Base-by-base conservation (phyloP, 2,329 filamentous ascomycete genomes). In the Xylariaceae sp. region DNA sequence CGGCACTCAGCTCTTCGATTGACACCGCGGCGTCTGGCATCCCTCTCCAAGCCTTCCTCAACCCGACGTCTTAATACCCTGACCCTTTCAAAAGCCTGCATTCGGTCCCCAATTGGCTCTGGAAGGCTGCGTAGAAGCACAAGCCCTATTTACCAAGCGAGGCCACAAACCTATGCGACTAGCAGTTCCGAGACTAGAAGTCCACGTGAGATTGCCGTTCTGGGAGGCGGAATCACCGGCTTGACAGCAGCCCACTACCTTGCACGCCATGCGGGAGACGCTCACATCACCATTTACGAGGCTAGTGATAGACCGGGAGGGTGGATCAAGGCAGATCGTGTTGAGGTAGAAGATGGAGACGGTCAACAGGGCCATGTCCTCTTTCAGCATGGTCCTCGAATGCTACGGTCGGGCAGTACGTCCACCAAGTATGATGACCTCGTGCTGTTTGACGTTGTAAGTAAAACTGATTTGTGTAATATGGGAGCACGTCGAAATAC, bases 351-450 rank as follows among this genome's bases (percentile, higher is more conserved):
- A 4, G 78, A 81, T 33, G 88, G 83, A 3, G 77, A 81, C 30
- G 88, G 84, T 13, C 78, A 80, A 18, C 73, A 79, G 42, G 75
- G 72, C 11, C 70, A 67, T 3, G 81, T 96, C 27, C 72, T 89
- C 23, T 91, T 97, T 65, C 93, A 99, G 75, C 82, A 84, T 61
- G 94, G 93, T 0, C 90, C 94, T 18, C 83, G 93, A 64, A 90
- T 90, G 48, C 74, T 96, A 62, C 81, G 88, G 53, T 75, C 83
- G 72, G 60, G 68, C 61, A 55, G 65, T 27, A 63, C 58, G 0
- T 70, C 73, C 57, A 70, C 15, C 6, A 67, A 75, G 35, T 82
- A 79, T 55, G 83, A 86, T 64, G 86, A 88, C 49, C 69, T 88
- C 29, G 77, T 89, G 29, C 82, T 92, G 9, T 82, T 86, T 50